Conservation (phyloP, 257 asterid species). For the Ajuga chamaepitys region DNA sequence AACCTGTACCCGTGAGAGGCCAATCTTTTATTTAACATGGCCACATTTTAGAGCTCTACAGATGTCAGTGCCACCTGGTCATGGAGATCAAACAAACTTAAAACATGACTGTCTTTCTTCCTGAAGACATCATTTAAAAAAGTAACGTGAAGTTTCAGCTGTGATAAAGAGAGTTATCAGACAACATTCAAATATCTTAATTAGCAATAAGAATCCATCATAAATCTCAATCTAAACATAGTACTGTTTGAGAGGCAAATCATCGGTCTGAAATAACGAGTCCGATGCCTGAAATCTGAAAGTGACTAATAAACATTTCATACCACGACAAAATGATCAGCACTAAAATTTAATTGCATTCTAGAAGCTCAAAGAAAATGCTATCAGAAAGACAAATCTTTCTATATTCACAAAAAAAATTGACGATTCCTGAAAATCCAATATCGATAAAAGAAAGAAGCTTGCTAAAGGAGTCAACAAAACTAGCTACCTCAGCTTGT, state of each 20-base stretch:
- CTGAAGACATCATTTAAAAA: not conserved
- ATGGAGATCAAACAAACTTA: not conserved
- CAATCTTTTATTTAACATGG: not conserved
- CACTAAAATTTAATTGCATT: not conserved
- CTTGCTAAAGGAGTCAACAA: not conserved
- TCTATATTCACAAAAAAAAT: conserved; percentile 11
- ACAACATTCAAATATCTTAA: not conserved
- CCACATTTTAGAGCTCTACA: not conserved
- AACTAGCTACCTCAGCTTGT: conserved; percentile 10
- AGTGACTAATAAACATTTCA: not conserved
- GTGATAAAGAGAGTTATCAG: not conserved
- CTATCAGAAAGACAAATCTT: not conserved
- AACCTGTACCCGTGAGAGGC: not conserved
- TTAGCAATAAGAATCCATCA: not conserved
- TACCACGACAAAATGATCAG: not conserved
- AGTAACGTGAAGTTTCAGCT: not conserved
- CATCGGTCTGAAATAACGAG: not conserved
- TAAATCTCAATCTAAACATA: not conserved
- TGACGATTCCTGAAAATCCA: not conserved
- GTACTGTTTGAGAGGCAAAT: not conserved
- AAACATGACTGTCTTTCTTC: not conserved
- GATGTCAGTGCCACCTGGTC: not conserved
- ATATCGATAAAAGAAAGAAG: not conserved
- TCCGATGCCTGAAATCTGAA: not conserved
- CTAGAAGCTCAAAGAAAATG: not conserved